phyloP scores from a whole-genome alignment of 768 basidiomycete genomes.

The Infundibulicybe gibba region DNA sequence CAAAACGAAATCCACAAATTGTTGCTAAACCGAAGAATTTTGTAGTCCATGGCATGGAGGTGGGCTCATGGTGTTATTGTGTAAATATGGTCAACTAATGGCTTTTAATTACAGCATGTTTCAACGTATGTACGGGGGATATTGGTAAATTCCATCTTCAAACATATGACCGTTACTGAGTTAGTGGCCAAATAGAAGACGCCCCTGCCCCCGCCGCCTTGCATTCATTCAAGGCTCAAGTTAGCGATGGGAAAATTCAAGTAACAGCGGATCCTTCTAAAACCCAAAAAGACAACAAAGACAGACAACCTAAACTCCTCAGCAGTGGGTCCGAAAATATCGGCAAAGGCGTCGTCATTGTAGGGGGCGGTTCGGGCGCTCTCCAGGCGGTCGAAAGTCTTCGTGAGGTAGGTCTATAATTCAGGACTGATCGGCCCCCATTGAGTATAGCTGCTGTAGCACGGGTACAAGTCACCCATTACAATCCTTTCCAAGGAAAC shows the following conservation, averaged over 20 bases:
- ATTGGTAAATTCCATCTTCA: conserved; percentile 46
- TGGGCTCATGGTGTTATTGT: conserved; percentile 18
- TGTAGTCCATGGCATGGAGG: conserved; percentile 86
- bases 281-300: conserved; percentile 64
- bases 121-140: conserved; percentile 81
- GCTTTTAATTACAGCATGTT: conserved; percentile 57
- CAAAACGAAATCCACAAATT: neutral
- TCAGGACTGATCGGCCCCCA: neutral
- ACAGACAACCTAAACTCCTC: conserved; percentile 55
- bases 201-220: conserved; percentile 80
- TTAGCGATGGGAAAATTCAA: conserved; percentile 69
- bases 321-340: conserved; percentile 40
- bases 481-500: conserved; percentile 77
- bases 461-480: conserved; percentile 76
- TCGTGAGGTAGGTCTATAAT: conserved; percentile 52
- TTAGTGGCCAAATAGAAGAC: conserved; percentile 53
- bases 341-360: conserved; percentile 71
- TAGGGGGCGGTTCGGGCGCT: conserved; percentile 83
- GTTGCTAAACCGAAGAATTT: neutral
- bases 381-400: conserved; percentile 78
- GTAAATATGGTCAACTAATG: neutral
- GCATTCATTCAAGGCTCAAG: conserved; percentile 70
- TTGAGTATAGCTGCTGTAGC: conserved; percentile 31
- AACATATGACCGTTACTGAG: conserved; percentile 5
- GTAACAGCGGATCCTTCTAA: conserved; percentile 67